Conservation (phyloP, 192 early-diverging fungal genomes). For the Backusella tarrabulga region DNA sequence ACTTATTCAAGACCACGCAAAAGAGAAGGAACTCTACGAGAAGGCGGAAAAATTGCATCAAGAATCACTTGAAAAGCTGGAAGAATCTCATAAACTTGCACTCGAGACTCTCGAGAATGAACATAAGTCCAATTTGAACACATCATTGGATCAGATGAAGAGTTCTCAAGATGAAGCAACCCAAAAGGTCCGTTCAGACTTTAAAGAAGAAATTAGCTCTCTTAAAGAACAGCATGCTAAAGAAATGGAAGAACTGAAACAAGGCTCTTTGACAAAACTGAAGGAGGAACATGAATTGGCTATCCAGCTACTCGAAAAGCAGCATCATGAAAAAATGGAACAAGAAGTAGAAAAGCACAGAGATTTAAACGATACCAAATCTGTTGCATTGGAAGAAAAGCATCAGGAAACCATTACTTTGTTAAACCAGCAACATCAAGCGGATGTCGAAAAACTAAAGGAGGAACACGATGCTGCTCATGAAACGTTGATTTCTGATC, state of each 20-base stretch:
- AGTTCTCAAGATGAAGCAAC: background rate
- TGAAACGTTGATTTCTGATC: background rate
- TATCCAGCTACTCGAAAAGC: background rate
- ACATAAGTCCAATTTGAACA: background rate
- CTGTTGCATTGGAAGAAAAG: background rate
- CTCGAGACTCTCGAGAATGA: background rate
- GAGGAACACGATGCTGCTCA: background rate
- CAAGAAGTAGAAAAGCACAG: background rate
- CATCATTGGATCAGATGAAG: background rate
- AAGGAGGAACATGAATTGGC: background rate
- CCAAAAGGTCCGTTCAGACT: background rate
- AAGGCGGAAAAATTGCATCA: background rate
- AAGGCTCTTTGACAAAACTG: background rate
- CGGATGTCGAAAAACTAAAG: background rate
- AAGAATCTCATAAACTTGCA: background rate
- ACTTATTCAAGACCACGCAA: background rate
- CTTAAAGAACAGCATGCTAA: background rate
- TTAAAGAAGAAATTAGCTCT: background rate
- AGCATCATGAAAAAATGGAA: background rate
- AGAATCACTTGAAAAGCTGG: background rate
- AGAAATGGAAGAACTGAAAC: background rate
- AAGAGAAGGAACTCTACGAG: background rate
- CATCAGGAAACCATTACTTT: background rate
- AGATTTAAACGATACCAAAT: background rate
- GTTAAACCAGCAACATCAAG: background rate